Conservation (phyloP, 179 eudicot species). For the Heliamphora pulchella region DNA sequence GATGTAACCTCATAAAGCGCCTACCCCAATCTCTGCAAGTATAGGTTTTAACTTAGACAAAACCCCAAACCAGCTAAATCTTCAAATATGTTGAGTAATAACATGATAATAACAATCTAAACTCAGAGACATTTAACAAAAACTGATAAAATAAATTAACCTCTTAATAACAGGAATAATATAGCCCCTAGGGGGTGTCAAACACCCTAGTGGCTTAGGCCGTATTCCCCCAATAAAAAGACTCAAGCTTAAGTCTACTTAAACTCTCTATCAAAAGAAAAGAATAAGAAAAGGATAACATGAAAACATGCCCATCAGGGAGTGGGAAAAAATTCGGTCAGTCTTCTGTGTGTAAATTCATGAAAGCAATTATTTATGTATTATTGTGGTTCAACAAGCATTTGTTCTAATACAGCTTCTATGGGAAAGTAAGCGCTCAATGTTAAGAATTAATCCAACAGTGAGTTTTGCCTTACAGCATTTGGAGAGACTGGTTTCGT, state of each 20-base stretch:
- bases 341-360: neutral
- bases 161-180: neutral
- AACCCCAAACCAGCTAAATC: slow-evolving; percentile 10
- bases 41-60: slow-evolving; percentile 19
- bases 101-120: neutral
- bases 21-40: slow-evolving; percentile 89
- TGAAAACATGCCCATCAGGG: neutral
- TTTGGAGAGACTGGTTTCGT: too few species aligned
- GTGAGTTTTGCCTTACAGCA: too few species aligned
- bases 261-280: too few species aligned
- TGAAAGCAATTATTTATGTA: neutral
- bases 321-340: neutral
- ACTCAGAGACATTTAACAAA: neutral
- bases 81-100: neutral
- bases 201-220: neutral
- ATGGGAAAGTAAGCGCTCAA: too few species aligned
- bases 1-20: slow-evolving; percentile 81
- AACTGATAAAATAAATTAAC: neutral
- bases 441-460: too few species aligned
- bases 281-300: neutral
- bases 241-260: neutral
- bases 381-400: neutral
- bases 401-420: too few species aligned
- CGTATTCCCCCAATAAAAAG: neutral
- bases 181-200: neutral